A percentile compares a stretch with the other conserved stretches of the same genome.
Conservation (phyloP, 345 rosid species). For the Luvunga scandens region DNA sequence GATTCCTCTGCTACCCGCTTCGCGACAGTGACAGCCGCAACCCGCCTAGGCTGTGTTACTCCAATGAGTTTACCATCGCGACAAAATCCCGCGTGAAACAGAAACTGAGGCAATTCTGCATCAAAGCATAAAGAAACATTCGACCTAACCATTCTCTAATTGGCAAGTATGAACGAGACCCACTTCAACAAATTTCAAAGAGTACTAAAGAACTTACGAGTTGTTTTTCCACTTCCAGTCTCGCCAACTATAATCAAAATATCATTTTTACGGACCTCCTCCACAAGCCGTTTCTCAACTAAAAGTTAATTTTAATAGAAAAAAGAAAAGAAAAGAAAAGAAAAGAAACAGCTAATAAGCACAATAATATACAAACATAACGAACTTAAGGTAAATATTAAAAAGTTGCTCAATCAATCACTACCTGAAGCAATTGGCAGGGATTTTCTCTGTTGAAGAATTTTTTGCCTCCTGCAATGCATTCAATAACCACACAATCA, state of each 20-base stretch:
- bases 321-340: background rate
- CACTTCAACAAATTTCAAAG: background rate
- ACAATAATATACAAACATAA: background rate
- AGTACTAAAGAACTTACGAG: slow-evolving; percentile 49
- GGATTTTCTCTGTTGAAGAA: slow-evolving; percentile 62
- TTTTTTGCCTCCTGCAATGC: slow-evolving; percentile 44
- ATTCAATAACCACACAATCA: slow-evolving; percentile 9
- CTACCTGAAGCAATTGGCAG: slow-evolving; percentile 88
- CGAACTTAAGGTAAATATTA: background rate
- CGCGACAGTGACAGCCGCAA: slow-evolving; percentile 89
- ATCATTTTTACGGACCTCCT: slow-evolving; percentile 64
- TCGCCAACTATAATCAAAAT: slow-evolving; percentile 84
- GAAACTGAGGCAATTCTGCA: slow-evolving; percentile 83
- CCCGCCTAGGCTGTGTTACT: slow-evolving; percentile 88
- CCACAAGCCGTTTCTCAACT: slow-evolving; percentile 69
- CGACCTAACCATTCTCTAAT: background rate
- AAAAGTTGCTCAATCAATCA: background rate
- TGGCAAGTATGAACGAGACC: background rate
- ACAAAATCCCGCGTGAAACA: slow-evolving; percentile 71
- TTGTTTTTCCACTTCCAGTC: slow-evolving; percentile 97
- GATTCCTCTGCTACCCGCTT: slow-evolving; percentile 89
- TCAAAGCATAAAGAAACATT: background rate
- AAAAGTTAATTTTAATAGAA: slow-evolving; percentile 8
- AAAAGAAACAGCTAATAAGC: slow-evolving; percentile 10
- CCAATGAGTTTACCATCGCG: slow-evolving; percentile 69